Conservation (phyloP, 148 eudicot species). For the Vaccinium corymbosum region DNA sequence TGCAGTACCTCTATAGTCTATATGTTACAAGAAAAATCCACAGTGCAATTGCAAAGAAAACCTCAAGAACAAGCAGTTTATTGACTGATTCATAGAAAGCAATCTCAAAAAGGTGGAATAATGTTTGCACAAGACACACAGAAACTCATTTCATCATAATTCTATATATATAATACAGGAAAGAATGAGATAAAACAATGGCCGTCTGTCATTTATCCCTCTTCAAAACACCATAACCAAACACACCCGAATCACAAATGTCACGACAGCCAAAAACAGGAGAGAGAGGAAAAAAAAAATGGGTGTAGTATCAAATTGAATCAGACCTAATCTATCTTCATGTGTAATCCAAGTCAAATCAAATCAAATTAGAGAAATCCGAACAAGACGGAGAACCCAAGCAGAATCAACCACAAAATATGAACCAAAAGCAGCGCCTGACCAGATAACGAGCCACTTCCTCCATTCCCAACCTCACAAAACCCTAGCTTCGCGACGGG, state of each 20-base stretch:
- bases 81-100: not conserved
- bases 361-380: slow-evolving; percentile 48
- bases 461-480: slow-evolving; percentile 73
- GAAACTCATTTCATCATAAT: not conserved
- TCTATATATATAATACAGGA: not conserved
- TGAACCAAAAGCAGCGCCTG: slow-evolving; percentile 82
- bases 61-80: not conserved
- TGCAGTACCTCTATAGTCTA: not conserved
- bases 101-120: not conserved
- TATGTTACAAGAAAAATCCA: not conserved
- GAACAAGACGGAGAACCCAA: slow-evolving; percentile 69
- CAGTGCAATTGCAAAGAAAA: not conserved
- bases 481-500: slow-evolving; percentile 62
- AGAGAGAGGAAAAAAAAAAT: too few species aligned
- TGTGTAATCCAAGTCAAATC: slow-evolving; percentile 16
- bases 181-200: slow-evolving; percentile 1
- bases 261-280: not conserved
- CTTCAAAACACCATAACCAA: too few species aligned
- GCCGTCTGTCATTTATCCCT: not conserved
- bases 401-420: slow-evolving; percentile 65
- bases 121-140: not conserved
- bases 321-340: slow-evolving; percentile 20
- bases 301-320: not conserved
- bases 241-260: not conserved
- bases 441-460: slow-evolving; percentile 63